phyloP scores from a whole-genome alignment of 352 stramenopile genomes.

The Phytophthora pistaciae region DNA sequence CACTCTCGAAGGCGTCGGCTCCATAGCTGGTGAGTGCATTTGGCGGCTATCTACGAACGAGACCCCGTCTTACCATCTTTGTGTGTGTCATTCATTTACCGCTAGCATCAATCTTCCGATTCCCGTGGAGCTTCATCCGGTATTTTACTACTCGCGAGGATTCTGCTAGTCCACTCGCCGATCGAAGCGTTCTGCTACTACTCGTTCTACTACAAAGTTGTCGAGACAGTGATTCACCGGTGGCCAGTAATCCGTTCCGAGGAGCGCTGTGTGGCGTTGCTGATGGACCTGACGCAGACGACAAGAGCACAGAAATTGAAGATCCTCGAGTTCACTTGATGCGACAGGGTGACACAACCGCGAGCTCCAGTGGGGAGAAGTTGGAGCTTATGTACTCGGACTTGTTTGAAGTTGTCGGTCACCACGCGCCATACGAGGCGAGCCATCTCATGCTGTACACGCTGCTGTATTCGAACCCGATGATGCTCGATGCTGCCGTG shows the following conservation, averaged over 20 bases:
- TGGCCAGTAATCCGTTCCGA: constrained; percentile 70
- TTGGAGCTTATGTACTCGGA: constrained; percentile 55
- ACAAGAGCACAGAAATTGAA: constrained; percentile 41
- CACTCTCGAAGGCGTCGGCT: constrained; percentile 73
- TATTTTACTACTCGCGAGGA: constrained; percentile 72
- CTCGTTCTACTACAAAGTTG: constrained; percentile 78
- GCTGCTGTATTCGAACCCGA: constrained; percentile 69
- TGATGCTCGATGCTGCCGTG: constrained; percentile 60
- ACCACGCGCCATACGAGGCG: constrained; percentile 67
- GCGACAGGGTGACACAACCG: constrained; percentile 13
- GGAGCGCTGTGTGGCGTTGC: constrained; percentile 54
- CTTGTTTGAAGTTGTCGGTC: constrained; percentile 61
- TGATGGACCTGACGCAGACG: constrained; percentile 34
- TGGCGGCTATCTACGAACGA: not conserved
- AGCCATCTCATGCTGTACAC: constrained; percentile 83
- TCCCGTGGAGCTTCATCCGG: constrained; percentile 69
- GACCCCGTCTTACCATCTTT: constrained; percentile 1
- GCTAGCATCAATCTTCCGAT: constrained; percentile 69
- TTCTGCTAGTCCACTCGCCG: constrained; percentile 62
- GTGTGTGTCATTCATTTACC: constrained; percentile 5
- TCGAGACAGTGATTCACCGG: constrained; percentile 54
- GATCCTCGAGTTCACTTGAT: constrained; percentile 27
- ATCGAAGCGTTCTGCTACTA: constrained; percentile 75
- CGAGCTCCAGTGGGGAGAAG: constrained; percentile 26
- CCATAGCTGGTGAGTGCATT: constrained; percentile 58